Conservation (phyloP, 805 yeast species). For the Hanseniaspora meyeri region DNA sequence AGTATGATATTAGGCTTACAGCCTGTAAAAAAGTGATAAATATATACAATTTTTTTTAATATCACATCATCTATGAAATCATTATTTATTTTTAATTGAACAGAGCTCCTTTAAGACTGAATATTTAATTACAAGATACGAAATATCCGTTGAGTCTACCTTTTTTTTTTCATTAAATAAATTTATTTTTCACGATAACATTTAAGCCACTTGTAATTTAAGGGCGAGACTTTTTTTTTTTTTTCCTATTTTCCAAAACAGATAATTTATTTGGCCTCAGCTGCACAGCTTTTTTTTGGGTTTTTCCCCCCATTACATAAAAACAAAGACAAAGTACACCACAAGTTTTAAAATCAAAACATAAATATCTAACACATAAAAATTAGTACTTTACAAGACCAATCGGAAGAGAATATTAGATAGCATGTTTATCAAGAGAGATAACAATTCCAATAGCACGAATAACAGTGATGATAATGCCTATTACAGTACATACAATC, state of each 20-base stretch:
- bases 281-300: background rate
- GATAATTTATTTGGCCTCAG: background rate
- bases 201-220: background rate
- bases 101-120: too few relatives aligned
- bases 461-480: background rate
- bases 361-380: too few relatives aligned
- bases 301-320: background rate
- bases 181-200: too few relatives aligned
- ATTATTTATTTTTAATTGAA: too few relatives aligned
- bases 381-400: too few relatives aligned
- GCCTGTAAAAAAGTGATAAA: constrained; percentile 15
- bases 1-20: constrained; percentile 38
- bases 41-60: background rate
- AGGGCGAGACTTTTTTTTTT: background rate
- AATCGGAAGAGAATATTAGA: too few relatives aligned
- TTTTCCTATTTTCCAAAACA: too few relatives aligned
- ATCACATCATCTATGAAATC: too few relatives aligned
- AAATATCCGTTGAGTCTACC: too few relatives aligned
- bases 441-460: background rate
- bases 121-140: too few relatives aligned
- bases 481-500: background rate
- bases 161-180: too few relatives aligned
- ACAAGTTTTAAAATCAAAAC: too few relatives aligned
- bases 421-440: background rate
- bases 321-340: background rate